Evolutionary conservation across 164 flowering plant genomes (phyloP).

Genomic region (Litsea cubeba): DNA sequence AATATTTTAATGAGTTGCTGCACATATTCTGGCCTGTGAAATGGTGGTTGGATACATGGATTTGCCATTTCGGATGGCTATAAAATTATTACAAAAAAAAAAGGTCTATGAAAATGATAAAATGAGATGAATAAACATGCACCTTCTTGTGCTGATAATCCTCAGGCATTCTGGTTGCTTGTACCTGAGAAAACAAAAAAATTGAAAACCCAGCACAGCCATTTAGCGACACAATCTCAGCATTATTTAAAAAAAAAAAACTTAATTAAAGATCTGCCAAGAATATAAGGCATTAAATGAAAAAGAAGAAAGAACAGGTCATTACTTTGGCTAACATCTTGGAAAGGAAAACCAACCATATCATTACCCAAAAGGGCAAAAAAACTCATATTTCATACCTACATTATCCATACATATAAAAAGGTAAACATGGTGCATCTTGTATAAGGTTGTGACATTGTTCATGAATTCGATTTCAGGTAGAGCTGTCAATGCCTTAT

Average conservation of each 20-base stretch:
- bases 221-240: no score
- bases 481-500: neutral
- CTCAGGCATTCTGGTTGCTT: slow-evolving; percentile 83
- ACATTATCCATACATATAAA: neutral
- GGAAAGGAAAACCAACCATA: neutral
- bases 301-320: neutral
- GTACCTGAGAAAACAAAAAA: slow-evolving; percentile 45
- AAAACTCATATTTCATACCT: neutral
- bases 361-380: neutral
- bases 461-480: neutral
- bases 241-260: no score
- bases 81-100: neutral
- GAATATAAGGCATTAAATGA: no score
- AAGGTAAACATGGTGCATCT: neutral
- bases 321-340: no score
- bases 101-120: neutral
- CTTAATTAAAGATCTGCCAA: no score
- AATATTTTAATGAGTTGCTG: no score
- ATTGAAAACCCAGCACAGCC: neutral
- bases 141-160: slow-evolving; percentile 80
- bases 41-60: neutral
- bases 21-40: neutral
- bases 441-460: neutral
- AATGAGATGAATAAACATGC: slow-evolving; percentile 1
- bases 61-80: neutral